Evolutionary conservation across 257 asterid genomes (phyloP).

Genomic region (Gentiana macrophylla): DNA sequence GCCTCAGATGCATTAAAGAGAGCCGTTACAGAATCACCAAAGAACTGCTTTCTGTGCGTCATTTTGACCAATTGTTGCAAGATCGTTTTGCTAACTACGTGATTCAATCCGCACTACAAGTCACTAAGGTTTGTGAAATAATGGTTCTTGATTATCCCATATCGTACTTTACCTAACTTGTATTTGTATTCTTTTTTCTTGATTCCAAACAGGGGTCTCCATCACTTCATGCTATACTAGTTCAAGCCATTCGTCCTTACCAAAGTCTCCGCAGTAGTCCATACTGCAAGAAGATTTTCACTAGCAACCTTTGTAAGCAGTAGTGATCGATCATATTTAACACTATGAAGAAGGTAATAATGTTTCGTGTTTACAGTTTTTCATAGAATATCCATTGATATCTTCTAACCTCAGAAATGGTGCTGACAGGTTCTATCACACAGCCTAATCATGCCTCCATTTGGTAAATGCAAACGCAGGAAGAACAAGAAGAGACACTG

Average conservation of each 20-base stretch:
- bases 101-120: constrained; percentile 33
- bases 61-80: constrained; percentile 27
- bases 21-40: constrained; percentile 19
- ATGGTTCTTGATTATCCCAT: not conserved
- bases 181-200: too few relatives aligned
- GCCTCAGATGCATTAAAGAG: constrained; percentile 19
- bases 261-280: constrained; percentile 26
- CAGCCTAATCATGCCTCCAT: not conserved
- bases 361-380: constrained; percentile 1
- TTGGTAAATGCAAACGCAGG: constrained; percentile 4
- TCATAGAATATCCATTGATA: not conserved
- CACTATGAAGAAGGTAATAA: too few relatives aligned
- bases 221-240: constrained; percentile 10
- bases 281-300: constrained; percentile 37
- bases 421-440: constrained; percentile 1
- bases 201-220: constrained; percentile 18
- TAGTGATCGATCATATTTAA: constrained; percentile 4
- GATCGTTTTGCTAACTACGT: constrained; percentile 41
- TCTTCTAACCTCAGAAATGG: not conserved
- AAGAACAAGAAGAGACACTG: too few relatives aligned
- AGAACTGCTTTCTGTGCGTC: constrained; percentile 22
- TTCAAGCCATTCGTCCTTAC: constrained; percentile 23
- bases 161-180: too few relatives aligned
- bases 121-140: constrained; percentile 20
- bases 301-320: constrained; percentile 28